Evolutionary conservation across 192 early-diverging fungal genomes (phyloP).

Genomic region (Blastocladiella britannica): DNA sequence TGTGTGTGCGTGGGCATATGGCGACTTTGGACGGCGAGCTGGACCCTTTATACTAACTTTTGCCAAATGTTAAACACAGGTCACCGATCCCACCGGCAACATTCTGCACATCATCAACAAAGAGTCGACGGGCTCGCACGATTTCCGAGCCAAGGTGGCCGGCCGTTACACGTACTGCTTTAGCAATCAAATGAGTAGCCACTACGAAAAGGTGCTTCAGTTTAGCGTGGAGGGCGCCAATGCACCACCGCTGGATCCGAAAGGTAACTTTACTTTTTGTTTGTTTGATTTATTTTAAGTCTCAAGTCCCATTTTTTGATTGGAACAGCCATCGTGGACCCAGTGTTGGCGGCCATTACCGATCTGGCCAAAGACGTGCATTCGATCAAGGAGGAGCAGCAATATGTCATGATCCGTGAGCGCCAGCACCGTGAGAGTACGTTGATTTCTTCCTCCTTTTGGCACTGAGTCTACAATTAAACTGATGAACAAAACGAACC

Average conservation of each 20-base stretch:
- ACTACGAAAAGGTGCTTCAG: slow-evolving; percentile 32
- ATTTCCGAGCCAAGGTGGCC: slow-evolving; percentile 18
- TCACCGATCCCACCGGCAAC: slow-evolving; percentile 9
- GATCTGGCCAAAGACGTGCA: slow-evolving; percentile 37
- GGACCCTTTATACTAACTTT: no score
- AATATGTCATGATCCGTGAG: slow-evolving; percentile 41
- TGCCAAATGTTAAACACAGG: no score
- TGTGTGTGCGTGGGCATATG: no score
- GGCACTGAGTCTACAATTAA: slow-evolving; percentile 2
- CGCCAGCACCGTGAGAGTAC: slow-evolving; percentile 44
- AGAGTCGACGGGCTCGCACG: slow-evolving; percentile 9
- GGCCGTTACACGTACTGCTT: slow-evolving; percentile 59
- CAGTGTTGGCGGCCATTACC: slow-evolving; percentile 39
- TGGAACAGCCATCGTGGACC: slow-evolving; percentile 24
- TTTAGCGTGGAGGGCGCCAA: slow-evolving; percentile 32
- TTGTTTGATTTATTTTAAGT: slow-evolving; percentile 3
- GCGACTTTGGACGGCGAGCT: no score
- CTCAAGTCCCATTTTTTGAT: slow-evolving; percentile 6
- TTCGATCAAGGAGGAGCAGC: slow-evolving; percentile 46
- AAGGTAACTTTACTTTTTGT: slow-evolving; percentile 8
- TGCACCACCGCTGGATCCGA: slow-evolving; percentile 13
- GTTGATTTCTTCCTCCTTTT: slow-evolving; percentile 8
- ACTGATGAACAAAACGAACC: not conserved
- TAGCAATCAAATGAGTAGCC: slow-evolving; percentile 42
- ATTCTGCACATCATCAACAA: slow-evolving; percentile 8